Conservation (phyloP, 2,329 filamentous ascomycete genomes). For the Xylariaceae sp. region DNA sequence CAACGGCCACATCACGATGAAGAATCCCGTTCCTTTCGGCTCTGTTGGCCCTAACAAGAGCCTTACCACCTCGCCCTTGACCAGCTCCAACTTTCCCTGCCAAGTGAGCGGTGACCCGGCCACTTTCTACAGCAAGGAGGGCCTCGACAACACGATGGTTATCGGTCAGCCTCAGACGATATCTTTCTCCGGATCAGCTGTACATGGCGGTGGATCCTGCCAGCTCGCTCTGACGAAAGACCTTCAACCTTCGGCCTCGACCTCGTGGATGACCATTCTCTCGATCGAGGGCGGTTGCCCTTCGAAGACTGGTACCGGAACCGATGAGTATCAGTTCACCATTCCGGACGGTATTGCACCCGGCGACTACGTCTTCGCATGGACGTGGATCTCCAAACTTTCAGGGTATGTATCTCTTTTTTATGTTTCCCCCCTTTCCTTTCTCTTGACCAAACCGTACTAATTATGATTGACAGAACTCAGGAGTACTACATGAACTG, state of each 20-base stretch:
- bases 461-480: conserved; percentile 29
- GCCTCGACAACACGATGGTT: conserved; percentile 39
- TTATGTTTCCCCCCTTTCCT: neutral
- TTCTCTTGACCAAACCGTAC: neutral
- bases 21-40: conserved; percentile 50
- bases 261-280: conserved; percentile 65
- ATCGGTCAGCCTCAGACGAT: conserved; percentile 43
- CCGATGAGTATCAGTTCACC: conserved; percentile 49
- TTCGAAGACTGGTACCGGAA: conserved; percentile 36
- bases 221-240: conserved; percentile 67
- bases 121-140: conserved; percentile 34
- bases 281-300: conserved; percentile 66
- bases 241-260: conserved; percentile 31
- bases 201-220: conserved; percentile 69
- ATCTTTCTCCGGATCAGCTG: conserved; percentile 54
- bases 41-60: conserved; percentile 24
- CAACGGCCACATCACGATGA: conserved; percentile 62
- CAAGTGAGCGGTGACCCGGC: conserved; percentile 40
- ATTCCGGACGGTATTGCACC: conserved; percentile 56
- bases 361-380: conserved; percentile 62
- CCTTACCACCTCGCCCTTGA: conserved; percentile 55
- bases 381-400: conserved; percentile 67
- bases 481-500: conserved; percentile 80
- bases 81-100: conserved; percentile 58
- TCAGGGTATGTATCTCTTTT: conserved; percentile 3